These are phyloP conservation scores for Saccharomycopsis vini DNA, from an alignment of 805 yeast genomes.

Conservation along the genomic window DNA sequence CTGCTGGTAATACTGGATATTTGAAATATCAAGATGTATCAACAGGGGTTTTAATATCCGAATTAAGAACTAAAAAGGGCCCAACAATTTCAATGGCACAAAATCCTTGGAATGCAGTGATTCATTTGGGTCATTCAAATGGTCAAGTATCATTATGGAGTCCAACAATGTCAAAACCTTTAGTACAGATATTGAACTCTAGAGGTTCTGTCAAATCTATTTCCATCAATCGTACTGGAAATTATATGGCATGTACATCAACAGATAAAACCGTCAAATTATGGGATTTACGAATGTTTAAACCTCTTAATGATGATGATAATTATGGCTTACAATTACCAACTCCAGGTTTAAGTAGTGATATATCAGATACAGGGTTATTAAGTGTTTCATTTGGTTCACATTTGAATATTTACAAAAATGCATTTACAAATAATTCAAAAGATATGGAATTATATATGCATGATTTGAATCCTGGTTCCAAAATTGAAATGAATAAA, in stretches of 20 bases:
- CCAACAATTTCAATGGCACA: constrained; percentile 83
- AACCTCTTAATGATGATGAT: constrained; percentile 51
- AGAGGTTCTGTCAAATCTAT: constrained; percentile 83
- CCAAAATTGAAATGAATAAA: constrained; percentile 54
- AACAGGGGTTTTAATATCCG: constrained; percentile 80
- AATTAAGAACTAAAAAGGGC: constrained; percentile 78
- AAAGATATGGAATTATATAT: constrained; percentile 41
- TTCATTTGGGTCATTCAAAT: constrained; percentile 87
- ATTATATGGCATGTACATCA: constrained; percentile 89
- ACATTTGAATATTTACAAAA: constrained; percentile 91
- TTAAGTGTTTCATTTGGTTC: constrained; percentile 93
- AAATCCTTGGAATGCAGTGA: constrained; percentile 92
- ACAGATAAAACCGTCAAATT: constrained; percentile 76
- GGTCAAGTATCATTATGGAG: constrained; percentile 94
- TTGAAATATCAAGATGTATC: constrained; percentile 92
- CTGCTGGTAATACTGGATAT: constrained; percentile 85
- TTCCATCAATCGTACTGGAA: constrained; percentile 85
- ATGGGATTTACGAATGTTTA: constrained; percentile 87
- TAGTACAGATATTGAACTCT: constrained; percentile 71
- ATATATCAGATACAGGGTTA: constrained; percentile 81
- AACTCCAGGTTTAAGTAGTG: constrained; percentile 74
- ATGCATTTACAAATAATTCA: constrained; percentile 41
- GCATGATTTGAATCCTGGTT: constrained; percentile 80
- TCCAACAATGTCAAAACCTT: constrained; percentile 77
- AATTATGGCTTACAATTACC: constrained; percentile 53